Conservation (phyloP, 2,329 filamentous ascomycete genomes). For the Cladophialophora exuberans region DNA sequence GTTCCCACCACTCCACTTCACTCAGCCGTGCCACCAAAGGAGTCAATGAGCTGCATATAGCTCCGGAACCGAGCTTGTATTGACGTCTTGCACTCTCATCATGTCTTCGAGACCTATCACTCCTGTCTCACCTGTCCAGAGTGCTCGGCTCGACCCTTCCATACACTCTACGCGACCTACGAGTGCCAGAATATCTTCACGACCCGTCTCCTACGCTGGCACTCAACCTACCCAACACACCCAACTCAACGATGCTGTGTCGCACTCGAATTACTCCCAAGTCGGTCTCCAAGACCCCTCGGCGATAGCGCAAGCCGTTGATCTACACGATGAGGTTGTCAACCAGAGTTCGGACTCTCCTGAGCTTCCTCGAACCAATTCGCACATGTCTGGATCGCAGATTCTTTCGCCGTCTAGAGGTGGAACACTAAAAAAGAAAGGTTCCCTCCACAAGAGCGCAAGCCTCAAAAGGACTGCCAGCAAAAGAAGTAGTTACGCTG, state of each 20-base stretch:
- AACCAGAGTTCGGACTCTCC: conserved; percentile 25
- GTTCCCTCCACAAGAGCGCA: conserved; percentile 71
- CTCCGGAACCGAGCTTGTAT: background rate
- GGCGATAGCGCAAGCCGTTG: conserved; percentile 40
- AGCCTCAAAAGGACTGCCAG: conserved; percentile 81
- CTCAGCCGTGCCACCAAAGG: background rate
- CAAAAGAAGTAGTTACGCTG: conserved; percentile 78
- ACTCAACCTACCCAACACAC: conserved; percentile 24
- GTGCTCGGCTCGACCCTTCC: conserved; percentile 17
- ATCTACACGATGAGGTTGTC: conserved; percentile 41
- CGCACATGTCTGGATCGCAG: conserved; percentile 46
- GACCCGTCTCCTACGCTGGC: conserved; percentile 47
- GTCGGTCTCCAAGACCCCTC: conserved; percentile 37
- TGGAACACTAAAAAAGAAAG: conserved; percentile 88
- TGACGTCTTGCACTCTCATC: conserved; percentile 14
- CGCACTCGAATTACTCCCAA: conserved; percentile 41
- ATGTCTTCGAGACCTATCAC: conserved; percentile 38
- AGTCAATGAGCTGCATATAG: conserved; percentile 1
- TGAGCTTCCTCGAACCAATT: conserved; percentile 44
- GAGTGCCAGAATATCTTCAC: conserved; percentile 36
- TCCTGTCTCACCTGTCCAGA: conserved; percentile 25
- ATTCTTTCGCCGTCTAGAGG: conserved; percentile 51
- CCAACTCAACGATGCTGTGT: conserved; percentile 20
- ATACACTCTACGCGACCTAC: conserved; percentile 21
- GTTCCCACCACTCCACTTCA: conserved; percentile 3